Conservation (phyloP, 345 rosid species). For the Stellera chamaejasme region DNA sequence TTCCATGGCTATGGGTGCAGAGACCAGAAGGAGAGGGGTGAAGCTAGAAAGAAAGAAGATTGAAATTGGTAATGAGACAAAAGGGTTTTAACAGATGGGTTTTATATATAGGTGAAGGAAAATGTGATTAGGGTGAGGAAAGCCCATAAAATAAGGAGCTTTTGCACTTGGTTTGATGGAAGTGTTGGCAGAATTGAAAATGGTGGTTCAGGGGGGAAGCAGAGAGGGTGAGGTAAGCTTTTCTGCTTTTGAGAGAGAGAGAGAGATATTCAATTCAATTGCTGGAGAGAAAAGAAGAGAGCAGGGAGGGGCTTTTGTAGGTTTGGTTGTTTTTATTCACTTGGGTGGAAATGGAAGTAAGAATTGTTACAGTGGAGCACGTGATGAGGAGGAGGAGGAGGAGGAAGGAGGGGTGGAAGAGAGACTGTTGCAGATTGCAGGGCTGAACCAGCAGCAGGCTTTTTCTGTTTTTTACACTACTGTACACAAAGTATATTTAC, state of each 20-base stretch:
- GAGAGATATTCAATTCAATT: background rate
- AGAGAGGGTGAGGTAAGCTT: constrained; percentile 14
- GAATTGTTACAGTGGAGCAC: constrained; percentile 7
- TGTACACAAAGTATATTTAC: no score
- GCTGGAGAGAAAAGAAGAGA: no score
- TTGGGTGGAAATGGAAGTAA: background rate
- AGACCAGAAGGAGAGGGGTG: background rate
- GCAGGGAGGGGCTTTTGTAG: constrained; percentile 3
- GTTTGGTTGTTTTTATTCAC: constrained; percentile 8
- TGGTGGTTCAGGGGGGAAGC: constrained; percentile 22
- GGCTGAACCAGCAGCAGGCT: no score
- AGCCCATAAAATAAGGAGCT: constrained; percentile 8
- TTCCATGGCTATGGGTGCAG: constrained; percentile 35
- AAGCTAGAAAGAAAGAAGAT: background rate
- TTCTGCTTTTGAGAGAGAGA: constrained; percentile 12
- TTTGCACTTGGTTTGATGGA: constrained; percentile 44
- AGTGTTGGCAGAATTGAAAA: constrained; percentile 20
- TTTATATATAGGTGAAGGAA: constrained; percentile 7
- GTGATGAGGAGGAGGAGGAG: constrained; percentile 8
- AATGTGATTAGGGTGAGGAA: constrained; percentile 1
- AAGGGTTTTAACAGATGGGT: constrained; percentile 11
- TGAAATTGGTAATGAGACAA: no score
- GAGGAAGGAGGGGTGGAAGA: background rate
- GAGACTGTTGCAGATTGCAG: no score
- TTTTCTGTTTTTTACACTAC: no score